Evolutionary conservation across 495 filamentous ascomycete genomes (phyloP).

Genomic region (Saxispiralis lemnorum): DNA sequence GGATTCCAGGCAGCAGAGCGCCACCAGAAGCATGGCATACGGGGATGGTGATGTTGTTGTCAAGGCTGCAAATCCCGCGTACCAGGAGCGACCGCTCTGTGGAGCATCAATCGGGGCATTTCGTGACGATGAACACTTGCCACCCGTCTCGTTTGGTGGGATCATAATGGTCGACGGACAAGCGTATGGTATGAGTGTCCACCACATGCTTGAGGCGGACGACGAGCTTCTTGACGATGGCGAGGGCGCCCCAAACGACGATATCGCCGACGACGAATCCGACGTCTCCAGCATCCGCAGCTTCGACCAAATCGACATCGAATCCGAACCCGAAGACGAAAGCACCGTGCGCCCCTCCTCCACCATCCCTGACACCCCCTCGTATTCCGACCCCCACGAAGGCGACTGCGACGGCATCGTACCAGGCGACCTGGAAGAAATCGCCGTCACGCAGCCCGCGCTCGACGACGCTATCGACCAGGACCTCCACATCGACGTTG

Average conservation of each 20-base stretch:
- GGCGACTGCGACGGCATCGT: slow-evolving; percentile 17
- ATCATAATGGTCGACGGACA: slow-evolving; percentile 67
- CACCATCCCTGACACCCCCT: slow-evolving; percentile 1
- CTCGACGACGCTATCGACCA: slow-evolving; percentile 45
- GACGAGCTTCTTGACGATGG: slow-evolving; percentile 54
- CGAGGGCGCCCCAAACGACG: slow-evolving; percentile 23
- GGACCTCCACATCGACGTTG: slow-evolving; percentile 59
- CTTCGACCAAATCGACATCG: slow-evolving; percentile 5
- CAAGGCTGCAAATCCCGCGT: slow-evolving; percentile 35
- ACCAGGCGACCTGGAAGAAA: slow-evolving; percentile 19
- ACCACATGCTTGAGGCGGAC: slow-evolving; percentile 82
- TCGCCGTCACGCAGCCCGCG: slow-evolving; percentile 32
- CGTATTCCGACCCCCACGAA: slow-evolving; percentile 5
- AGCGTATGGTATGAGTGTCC: slow-evolving; percentile 82
- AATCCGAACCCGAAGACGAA: slow-evolving; percentile 11
- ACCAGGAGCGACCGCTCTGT: slow-evolving; percentile 60
- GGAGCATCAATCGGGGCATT: slow-evolving; percentile 89
- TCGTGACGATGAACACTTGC: slow-evolving; percentile 62
- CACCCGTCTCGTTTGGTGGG: slow-evolving; percentile 78
- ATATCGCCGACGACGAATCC: slow-evolving; percentile 12
- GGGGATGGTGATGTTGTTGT: slow-evolving; percentile 4
- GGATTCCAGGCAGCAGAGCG: background rate
- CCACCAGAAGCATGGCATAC: slow-evolving; percentile 6
- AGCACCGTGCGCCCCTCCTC: slow-evolving; percentile 14
- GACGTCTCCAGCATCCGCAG: slow-evolving; percentile 13